Percentiles rank a stretch among this genome's conserved stretches.
Conservation (phyloP, 345 rosid genomes). For the Heritiera littoralis region DNA sequence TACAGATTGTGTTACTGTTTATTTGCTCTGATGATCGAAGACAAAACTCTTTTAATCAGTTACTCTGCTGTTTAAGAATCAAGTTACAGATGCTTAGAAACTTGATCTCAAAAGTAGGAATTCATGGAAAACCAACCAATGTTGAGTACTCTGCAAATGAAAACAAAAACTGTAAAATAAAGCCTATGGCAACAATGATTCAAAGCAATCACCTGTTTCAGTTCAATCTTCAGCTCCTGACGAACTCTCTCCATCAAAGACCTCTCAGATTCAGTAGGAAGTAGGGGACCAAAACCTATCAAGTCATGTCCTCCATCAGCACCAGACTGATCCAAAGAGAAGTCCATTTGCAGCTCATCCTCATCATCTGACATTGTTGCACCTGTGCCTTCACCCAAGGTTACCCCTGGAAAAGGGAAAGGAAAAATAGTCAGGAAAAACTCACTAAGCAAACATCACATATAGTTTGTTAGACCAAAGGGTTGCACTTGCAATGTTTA, state of each 20-base stretch:
- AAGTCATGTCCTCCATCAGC: constrained; percentile 60
- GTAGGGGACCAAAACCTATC: constrained; percentile 91
- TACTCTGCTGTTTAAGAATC: neutral
- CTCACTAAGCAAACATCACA: neutral
- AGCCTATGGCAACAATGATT: neutral
- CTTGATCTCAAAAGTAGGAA: neutral
- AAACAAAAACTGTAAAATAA: neutral
- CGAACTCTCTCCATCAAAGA: constrained; percentile 99
- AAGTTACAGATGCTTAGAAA: neutral
- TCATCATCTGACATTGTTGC: constrained; percentile 99
- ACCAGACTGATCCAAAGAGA: constrained; percentile 65
- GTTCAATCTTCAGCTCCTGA: constrained; percentile 92
- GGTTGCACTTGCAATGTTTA: neutral
- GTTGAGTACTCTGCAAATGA: neutral
- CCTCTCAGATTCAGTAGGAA: constrained; percentile 95
- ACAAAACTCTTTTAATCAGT: neutral
- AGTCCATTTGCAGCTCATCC: constrained; percentile 85
- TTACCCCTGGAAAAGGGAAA: constrained; percentile 49
- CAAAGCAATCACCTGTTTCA: constrained; percentile 66
- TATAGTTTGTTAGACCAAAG: neutral
- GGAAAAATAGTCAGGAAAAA: neutral
- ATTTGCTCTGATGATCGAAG: neutral
- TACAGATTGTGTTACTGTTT: neutral
- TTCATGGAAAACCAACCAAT: neutral
- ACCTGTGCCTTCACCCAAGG: constrained; percentile 82